Conservation (phyloP, 495 filamentous ascomycete genomes). For the Tetracladium marchalianum region DNA sequence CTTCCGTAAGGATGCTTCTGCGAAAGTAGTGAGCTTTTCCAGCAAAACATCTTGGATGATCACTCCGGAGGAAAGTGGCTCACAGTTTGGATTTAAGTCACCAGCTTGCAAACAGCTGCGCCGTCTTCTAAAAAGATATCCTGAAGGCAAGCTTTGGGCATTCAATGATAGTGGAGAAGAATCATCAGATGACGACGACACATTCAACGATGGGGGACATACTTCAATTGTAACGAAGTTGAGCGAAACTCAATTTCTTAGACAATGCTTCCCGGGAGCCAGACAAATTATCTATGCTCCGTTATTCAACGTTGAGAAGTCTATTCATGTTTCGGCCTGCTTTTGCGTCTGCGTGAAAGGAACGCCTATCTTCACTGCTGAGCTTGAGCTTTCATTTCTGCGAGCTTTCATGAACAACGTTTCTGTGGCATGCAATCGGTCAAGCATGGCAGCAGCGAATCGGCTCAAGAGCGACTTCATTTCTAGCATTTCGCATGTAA, state of each 20-base stretch:
- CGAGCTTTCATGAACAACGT: constrained; percentile 45
- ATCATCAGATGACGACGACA: neutral
- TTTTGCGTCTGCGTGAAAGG: neutral
- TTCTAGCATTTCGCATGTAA: constrained; percentile 24
- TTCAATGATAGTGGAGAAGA: constrained; percentile 23
- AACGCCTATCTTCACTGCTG: constrained; percentile 21
- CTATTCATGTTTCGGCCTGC: neutral
- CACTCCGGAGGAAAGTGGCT: too few species aligned
- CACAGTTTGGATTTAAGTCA: too few species aligned
- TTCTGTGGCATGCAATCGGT: constrained; percentile 43
- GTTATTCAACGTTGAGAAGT: constrained; percentile 51
- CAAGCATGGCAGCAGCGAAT: constrained; percentile 28
- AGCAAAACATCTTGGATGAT: neutral
- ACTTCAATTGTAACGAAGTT: neutral
- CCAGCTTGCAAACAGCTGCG: too few species aligned
- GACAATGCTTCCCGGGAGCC: constrained; percentile 30
- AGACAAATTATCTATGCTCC: constrained; percentile 46
- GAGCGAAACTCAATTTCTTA: neutral
- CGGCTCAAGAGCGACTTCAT: constrained; percentile 27
- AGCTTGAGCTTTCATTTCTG: constrained; percentile 28
- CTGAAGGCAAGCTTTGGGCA: constrained; percentile 24
- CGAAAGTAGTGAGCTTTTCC: neutral
- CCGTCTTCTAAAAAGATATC: constrained; percentile 19
- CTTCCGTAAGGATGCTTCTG: too few species aligned
- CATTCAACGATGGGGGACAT: too few species aligned